phyloP scores from a whole-genome alignment of 352 stramenopile species.

The Pythium biforme region DNA sequence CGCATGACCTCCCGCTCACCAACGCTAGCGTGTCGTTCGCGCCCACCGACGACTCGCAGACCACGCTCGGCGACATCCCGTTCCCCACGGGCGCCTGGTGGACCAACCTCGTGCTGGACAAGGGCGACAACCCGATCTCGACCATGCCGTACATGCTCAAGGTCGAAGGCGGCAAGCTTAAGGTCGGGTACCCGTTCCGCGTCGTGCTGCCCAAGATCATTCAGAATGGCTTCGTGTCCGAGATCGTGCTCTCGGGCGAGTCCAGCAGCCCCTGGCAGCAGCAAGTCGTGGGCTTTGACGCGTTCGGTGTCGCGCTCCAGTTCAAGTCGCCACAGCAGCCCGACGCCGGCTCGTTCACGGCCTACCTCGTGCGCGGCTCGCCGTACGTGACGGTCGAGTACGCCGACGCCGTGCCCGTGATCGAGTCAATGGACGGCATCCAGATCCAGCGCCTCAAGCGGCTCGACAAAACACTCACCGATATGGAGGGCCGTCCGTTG shows the following conservation, averaged over 20 bases:
- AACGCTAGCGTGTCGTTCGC: conserved; percentile 20
- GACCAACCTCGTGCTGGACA: conserved; percentile 76
- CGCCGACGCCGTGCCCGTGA: conserved; percentile 40
- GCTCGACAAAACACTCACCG: conserved; percentile 38
- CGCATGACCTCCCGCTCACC: conserved; percentile 34
- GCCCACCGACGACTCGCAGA: conserved; percentile 21
- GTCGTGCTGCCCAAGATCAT: conserved; percentile 60
- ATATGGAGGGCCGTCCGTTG: conserved; percentile 35
- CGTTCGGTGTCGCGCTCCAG: conserved; percentile 59
- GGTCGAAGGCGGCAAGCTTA: conserved; percentile 52
- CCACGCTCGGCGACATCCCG: conserved; percentile 43
- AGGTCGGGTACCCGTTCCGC: conserved; percentile 79
- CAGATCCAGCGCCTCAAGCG: conserved; percentile 51
- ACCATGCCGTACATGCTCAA: conserved; percentile 70
- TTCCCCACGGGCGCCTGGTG: conserved; percentile 83
- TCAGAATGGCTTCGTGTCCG: conserved; percentile 67
- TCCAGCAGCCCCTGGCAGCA: conserved; percentile 22
- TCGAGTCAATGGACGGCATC: conserved; percentile 56
- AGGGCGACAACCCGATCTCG: conserved; percentile 55
- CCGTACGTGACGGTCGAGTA: conserved; percentile 82
- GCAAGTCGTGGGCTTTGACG: conserved; percentile 68
- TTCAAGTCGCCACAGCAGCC: conserved; percentile 39
- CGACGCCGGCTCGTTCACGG: conserved; percentile 40
- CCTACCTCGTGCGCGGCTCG: conserved; percentile 71
- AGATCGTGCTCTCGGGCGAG: conserved; percentile 52